Evolutionary conservation across 305 asterid genomes (phyloP).

Genomic region (Fraxinus albicans): DNA sequence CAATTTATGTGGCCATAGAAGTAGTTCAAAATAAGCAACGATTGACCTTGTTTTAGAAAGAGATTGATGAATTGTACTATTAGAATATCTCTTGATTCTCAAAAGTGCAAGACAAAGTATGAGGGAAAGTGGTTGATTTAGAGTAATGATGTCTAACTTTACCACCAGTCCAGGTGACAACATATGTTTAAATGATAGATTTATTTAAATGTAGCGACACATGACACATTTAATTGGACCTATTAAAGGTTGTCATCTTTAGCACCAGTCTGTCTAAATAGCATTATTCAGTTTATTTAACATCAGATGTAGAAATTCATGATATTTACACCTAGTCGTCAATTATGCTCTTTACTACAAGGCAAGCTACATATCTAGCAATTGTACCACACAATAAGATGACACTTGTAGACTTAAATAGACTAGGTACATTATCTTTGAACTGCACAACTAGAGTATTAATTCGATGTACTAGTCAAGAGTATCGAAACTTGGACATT

Average conservation of each 20-base stretch:
- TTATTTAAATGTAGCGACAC: not conserved
- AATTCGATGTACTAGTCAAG: not conserved
- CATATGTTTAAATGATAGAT: too few relatives aligned
- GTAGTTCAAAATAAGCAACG: not conserved
- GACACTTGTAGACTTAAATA: not conserved
- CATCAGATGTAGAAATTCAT: not conserved
- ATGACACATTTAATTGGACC: not conserved
- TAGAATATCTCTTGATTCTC: not conserved
- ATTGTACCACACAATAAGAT: not conserved
- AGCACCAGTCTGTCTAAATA: not conserved
- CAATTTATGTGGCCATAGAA: not conserved
- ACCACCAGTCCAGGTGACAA: not conserved
- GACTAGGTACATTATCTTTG: not conserved
- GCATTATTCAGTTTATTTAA: not conserved
- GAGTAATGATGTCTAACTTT: too few relatives aligned
- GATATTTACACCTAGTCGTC: not conserved
- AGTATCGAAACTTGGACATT: not conserved
- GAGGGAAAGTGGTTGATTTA: not conserved
- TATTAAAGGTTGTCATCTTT: not conserved
- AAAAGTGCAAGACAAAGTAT: not conserved
- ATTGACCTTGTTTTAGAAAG: not conserved
- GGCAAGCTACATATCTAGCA: not conserved
- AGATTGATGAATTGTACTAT: not conserved
- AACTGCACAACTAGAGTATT: not conserved
- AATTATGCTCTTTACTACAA: not conserved